Evolutionary conservation across 208 protist species (phyloP).

Genomic region (Trypanosoma theileri): DNA sequence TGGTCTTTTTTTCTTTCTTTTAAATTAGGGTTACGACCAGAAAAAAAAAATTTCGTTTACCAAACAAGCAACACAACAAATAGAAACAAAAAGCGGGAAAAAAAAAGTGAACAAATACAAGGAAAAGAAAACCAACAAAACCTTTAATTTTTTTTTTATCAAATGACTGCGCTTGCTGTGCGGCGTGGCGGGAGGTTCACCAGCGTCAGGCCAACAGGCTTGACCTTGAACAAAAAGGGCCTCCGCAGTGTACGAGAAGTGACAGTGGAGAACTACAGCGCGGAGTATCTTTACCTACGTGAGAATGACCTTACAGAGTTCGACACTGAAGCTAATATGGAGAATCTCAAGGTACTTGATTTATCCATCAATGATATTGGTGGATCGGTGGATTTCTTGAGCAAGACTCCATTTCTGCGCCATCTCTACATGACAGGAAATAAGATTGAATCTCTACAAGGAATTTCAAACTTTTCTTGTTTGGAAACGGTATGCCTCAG

Average conservation of each 20-base stretch:
- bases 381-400: constrained; percentile 81
- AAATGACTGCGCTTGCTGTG: constrained; percentile 23
- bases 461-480: constrained; percentile 72
- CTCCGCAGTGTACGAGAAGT: constrained; percentile 80
- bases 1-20: too few species aligned
- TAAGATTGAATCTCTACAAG: constrained; percentile 85
- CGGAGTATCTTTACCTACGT: constrained; percentile 91
- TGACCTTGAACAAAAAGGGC: constrained; percentile 83
- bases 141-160: constrained; percentile 19
- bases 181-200: constrained; percentile 48
- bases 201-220: constrained; percentile 66
- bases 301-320: constrained; percentile 91
- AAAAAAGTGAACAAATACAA: constrained; percentile 17
- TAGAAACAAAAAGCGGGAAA: constrained; percentile 28
- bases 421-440: constrained; percentile 94
- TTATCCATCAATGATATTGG: constrained; percentile 92
- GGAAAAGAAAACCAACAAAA: constrained; percentile 20
- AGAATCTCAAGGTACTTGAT: constrained; percentile 88
- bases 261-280: constrained; percentile 69
- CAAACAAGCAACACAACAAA: neutral
- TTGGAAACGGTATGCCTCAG: constrained; percentile 91
- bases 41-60: neutral
- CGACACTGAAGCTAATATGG: constrained; percentile 77
- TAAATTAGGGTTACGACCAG: too few species aligned
- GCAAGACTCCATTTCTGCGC: constrained; percentile 72